Evolutionary conservation across 2,329 filamentous ascomycete genomes (phyloP), one percentile per base, ranked within the genome.

Genomic region (Penicillium olsonii): DNA sequence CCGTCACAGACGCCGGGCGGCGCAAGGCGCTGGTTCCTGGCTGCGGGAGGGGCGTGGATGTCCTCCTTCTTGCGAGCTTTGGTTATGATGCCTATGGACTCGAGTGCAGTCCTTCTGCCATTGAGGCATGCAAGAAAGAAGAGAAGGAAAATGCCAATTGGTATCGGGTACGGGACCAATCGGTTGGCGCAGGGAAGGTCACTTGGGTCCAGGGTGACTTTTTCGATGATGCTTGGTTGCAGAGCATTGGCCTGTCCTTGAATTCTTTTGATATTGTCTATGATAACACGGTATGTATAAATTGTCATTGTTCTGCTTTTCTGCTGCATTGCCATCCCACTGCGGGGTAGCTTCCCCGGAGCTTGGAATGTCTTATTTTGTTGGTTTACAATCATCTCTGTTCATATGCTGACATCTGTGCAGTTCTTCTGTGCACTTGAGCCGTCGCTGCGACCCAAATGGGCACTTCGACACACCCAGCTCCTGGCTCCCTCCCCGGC

Each of bases 11-110:
- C 44, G 54, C 9, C 37, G 60, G 19, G 58, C 63, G 72, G 46
- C 81, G 80, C 59, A 76, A 75, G 48, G 90, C 86, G 1, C 75
- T 95, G 8, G 87, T 95, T 0, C 88, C 90, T 0, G 90, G 90
- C 5, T 95, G 90, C 69, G 91, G 90, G 0, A 81, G 82, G 39
- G 91, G 90, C 5, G 87, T 94, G 64, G 91, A 95, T 71, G 87
- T 90, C 2, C 76, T 90, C 9, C 76, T 95, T 31, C 78, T 95
- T 37, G 82, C 84, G 42, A 82, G 83, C 9, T 83, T 86, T 63
- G 90, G 90, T 1, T 94, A 88, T 66, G 87, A 95, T 69, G 84
- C 84, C 1, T 85, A 83, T 61, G 91, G 89, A 0, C 71, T 95
- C 2, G 90, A 95, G 65, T 79, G 81, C 47, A 85, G 84, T 37